These are phyloP conservation scores for Euphorbia neoarborescens DNA, from an alignment of 441 rosid species.

Conservation along the genomic window DNA sequence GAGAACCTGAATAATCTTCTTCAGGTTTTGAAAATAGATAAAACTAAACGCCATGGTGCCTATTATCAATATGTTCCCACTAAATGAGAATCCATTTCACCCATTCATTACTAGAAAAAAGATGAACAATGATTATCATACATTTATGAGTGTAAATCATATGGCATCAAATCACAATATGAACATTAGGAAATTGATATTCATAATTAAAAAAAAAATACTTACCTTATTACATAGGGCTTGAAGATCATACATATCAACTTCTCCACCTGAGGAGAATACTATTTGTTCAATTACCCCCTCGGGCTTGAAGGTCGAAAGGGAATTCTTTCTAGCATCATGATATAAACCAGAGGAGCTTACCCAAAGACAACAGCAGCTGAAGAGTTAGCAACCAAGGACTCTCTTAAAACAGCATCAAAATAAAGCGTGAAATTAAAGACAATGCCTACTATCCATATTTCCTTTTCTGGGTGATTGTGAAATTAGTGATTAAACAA, in stretches of 20 bases:
- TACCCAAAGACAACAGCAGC: slow-evolving; percentile 78
- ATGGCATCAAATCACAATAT: neutral
- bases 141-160: neutral
- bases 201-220: neutral
- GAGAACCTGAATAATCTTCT: neutral
- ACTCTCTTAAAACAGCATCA: slow-evolving; percentile 44
- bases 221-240: slow-evolving; percentile 82
- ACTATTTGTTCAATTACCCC: slow-evolving; percentile 68
- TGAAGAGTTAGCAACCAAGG: slow-evolving; percentile 54
- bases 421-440: slow-evolving; percentile 57
- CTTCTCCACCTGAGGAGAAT: slow-evolving; percentile 82
- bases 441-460: too few relatives aligned
- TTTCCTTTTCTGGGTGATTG: slow-evolving; percentile 21
- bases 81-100: neutral
- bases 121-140: neutral
- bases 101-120: neutral
- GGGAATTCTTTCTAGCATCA: too few relatives aligned
- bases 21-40: neutral
- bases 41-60: neutral
- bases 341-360: slow-evolving; percentile 24
- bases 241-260: slow-evolving; percentile 88
- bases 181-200: neutral
- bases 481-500: slow-evolving; percentile 28
- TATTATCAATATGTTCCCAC: neutral
- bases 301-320: too few relatives aligned